Percentiles rank a stretch among this genome's conserved stretches.
phyloP scores from a whole-genome alignment of 495 filamentous ascomycete genomes.

The Aspergillus panamensis region DNA sequence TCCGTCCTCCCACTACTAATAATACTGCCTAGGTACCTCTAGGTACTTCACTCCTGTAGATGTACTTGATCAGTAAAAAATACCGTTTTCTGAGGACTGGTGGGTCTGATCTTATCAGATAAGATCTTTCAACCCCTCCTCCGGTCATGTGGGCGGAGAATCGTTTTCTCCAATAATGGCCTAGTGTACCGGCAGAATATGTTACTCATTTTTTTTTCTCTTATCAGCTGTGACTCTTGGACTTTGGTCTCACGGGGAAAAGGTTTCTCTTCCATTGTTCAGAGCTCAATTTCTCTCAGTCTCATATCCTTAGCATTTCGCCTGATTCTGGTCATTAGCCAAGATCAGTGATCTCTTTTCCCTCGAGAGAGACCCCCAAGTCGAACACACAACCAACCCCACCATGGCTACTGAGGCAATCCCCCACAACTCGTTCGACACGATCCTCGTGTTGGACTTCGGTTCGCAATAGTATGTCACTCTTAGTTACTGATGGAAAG shows the following conservation, averaged over 20 bases:
- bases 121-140: conserved; percentile 19
- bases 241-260: conserved; percentile 8
- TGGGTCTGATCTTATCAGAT: conserved; percentile 18
- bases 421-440: conserved; percentile 60
- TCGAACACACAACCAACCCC: conserved; percentile 2
- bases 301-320: background rate
- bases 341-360: background rate
- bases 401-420: conserved; percentile 24
- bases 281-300: background rate
- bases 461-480: conserved; percentile 42
- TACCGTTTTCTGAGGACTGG: background rate
- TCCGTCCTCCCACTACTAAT: too few species aligned
- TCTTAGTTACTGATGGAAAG: background rate
- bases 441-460: conserved; percentile 64
- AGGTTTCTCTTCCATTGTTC: conserved; percentile 9
- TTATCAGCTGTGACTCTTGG: conserved; percentile 12
- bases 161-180: conserved; percentile 7
- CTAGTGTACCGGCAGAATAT: conserved; percentile 13
- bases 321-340: background rate
- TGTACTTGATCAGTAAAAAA: too few species aligned
- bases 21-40: too few species aligned
- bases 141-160: conserved; percentile 20
- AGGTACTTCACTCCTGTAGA: too few species aligned
- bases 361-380: background rate
- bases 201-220: conserved; percentile 14